Evolutionary conservation across 345 rosid genomes (phyloP).

Genomic region (Pistacia integerrima): DNA sequence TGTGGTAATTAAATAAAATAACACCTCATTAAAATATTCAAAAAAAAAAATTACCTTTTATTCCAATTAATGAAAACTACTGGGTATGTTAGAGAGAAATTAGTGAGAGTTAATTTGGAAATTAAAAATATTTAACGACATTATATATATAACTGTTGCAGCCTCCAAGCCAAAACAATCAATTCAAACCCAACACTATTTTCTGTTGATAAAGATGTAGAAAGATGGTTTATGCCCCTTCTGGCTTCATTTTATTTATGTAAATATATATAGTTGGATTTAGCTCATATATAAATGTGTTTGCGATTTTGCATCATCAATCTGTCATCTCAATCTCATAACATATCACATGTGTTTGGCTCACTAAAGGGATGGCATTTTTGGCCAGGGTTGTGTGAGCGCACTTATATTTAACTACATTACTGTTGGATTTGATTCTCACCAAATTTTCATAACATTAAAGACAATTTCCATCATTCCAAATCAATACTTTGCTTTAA

Average conservation of each 20-base stretch:
- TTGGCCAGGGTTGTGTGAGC: not conserved
- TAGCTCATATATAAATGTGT: not conserved
- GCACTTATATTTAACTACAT: not conserved
- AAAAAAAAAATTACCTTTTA: no score
- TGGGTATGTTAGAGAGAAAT: no score
- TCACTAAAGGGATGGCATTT: not conserved
- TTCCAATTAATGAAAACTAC: no score
- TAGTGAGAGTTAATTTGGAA: no score
- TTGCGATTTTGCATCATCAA: not conserved
- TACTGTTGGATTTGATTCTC: not conserved
- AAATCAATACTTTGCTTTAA: not conserved
- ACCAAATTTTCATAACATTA: not conserved
- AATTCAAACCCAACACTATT: not conserved
- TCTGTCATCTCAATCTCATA: not conserved
- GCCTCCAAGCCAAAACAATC: not conserved
- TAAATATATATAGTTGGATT: no score
- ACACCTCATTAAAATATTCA: no score
- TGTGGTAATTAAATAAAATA: not conserved
- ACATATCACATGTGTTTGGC: conserved; percentile 7
- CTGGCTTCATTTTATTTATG: not conserved
- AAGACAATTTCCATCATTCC: not conserved
- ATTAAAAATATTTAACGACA: no score
- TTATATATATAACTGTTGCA: not conserved
- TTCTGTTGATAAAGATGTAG: not conserved
- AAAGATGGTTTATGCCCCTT: not conserved